Evolutionary conservation across 2,329 filamentous ascomycete species (phyloP).

Genomic region (Pseudogymnoascus sp.): DNA sequence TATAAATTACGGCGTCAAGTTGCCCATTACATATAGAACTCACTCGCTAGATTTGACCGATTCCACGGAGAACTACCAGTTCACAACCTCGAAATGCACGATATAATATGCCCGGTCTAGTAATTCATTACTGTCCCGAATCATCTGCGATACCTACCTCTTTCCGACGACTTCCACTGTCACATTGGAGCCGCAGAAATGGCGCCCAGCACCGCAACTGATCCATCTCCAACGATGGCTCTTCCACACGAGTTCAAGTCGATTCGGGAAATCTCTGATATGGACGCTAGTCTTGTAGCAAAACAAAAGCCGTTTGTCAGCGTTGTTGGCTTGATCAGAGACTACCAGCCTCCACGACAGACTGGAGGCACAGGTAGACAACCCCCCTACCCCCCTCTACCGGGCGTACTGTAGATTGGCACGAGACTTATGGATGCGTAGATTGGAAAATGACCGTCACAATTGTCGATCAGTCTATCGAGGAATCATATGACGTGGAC

Average conservation of each 20-base stretch:
- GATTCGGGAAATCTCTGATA: conserved; percentile 32
- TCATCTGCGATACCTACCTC: neutral
- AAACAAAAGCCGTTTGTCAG: conserved; percentile 34
- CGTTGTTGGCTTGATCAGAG: conserved; percentile 64
- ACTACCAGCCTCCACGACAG: conserved; percentile 45
- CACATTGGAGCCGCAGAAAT: neutral
- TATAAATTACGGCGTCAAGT: neutral
- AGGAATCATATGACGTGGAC: conserved; percentile 35
- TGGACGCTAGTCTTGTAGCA: conserved; percentile 34
- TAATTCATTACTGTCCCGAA: neutral
- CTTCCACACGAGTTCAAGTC: conserved; percentile 32
- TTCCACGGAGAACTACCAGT: neutral
- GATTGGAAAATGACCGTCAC: conserved; percentile 54
- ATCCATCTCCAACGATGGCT: neutral
- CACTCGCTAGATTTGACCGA: neutral
- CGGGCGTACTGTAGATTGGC: neutral
- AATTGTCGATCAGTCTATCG: conserved; percentile 49
- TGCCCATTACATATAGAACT: neutral
- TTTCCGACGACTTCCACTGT: neutral
- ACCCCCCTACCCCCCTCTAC: too few species aligned
- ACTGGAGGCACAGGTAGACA: conserved; percentile 44
- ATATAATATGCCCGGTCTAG: neutral
- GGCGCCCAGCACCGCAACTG: neutral
- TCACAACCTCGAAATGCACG: neutral
- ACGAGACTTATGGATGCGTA: conserved; percentile 22